phyloP scores from a whole-genome alignment of 805 yeast genomes.

The Wickerhamiella galacta region DNA sequence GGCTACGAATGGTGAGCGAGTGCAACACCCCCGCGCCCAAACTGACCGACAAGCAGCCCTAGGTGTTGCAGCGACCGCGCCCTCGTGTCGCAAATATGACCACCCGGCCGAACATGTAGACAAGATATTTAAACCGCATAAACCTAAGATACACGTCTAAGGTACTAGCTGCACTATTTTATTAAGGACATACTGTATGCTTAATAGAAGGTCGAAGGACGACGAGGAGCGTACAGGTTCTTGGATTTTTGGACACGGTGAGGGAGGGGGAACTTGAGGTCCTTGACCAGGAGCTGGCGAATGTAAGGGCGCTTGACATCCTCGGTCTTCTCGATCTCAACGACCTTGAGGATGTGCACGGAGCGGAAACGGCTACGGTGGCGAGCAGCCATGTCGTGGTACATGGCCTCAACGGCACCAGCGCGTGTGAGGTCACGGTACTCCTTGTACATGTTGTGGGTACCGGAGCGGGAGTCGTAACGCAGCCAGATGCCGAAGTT shows the following conservation, averaged over 20 bases:
- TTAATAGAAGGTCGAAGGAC: slow-evolving; percentile 97
- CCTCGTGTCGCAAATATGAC: not conserved
- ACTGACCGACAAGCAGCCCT: no score
- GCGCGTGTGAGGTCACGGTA: slow-evolving; percentile 99
- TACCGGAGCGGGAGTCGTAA: slow-evolving; percentile 99
- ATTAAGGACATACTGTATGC: slow-evolving; percentile 8
- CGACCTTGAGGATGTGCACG: slow-evolving; percentile 98
- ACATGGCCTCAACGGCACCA: slow-evolving; percentile 95
- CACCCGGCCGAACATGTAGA: not conserved
- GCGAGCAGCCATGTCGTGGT: slow-evolving; percentile 99
- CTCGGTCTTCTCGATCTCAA: slow-evolving; percentile 91
- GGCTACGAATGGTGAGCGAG: no score
- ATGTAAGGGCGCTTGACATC: slow-evolving; percentile 99
- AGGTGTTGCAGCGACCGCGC: no score
- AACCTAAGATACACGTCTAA: not conserved
- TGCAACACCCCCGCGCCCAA: no score
- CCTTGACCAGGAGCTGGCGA: slow-evolving; percentile 89
- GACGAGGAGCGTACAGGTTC: slow-evolving; percentile 75
- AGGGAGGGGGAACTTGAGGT: slow-evolving; percentile 98
- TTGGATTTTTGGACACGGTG: slow-evolving; percentile 93
- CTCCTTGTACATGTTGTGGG: slow-evolving; percentile 99
- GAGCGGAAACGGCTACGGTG: slow-evolving; percentile 99
- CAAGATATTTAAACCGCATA: no score
- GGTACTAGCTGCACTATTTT: not conserved
- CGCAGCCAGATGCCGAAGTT: slow-evolving; percentile 99